Percentiles rank a stretch among this genome's conserved stretches.
These are phyloP conservation scores for Aspergillus wentii DNA, from an alignment of 495 filamentous ascomycete species.

Conservation along the genomic window DNA sequence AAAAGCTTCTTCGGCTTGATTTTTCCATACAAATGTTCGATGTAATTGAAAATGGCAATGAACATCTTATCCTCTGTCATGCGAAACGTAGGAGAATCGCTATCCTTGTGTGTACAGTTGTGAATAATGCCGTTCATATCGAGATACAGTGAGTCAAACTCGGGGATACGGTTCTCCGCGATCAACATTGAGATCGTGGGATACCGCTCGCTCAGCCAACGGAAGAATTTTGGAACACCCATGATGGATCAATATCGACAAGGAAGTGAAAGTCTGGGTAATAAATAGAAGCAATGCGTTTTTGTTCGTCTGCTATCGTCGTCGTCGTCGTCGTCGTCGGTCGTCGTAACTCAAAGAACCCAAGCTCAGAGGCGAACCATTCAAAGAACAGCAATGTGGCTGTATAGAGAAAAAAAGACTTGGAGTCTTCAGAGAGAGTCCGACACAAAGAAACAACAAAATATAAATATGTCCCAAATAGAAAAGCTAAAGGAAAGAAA, in stretches of 20 bases:
- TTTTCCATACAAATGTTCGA: conserved; percentile 97
- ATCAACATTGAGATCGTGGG: conserved; percentile 98
- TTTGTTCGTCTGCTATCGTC: conserved; percentile 9
- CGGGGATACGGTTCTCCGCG: conserved; percentile 97
- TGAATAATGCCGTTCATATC: conserved; percentile 99
- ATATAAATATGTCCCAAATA: conserved; percentile 3
- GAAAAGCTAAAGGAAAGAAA: conserved; percentile 6
- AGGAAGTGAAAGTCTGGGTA: conserved; percentile 1
- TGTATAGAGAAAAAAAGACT: conserved; percentile 11
- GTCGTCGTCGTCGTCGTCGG: conserved; percentile 16
- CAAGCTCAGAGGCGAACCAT: conserved; percentile 14
- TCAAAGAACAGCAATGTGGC: conserved; percentile 10
- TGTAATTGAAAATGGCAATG: conserved; percentile 99
- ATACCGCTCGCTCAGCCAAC: conserved; percentile 99
- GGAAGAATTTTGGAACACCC: conserved; percentile 95
- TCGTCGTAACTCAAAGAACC: conserved; percentile 14
- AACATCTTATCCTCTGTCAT: conserved; percentile 99
- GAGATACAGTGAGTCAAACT: conserved; percentile 97
- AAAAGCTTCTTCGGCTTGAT: conserved; percentile 98
- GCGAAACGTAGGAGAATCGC: conserved; percentile 82
- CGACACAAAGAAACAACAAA: conserved; percentile 2
- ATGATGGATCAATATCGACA: conserved; percentile 37
- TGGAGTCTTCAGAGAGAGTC: conserved; percentile 12
- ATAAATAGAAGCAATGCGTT: not conserved
- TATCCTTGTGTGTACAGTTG: conserved; percentile 97